A percentile compares a stretch with the other conserved stretches of the same genome.
Evolutionary conservation across 257 asterid species (phyloP).

Genomic region (Solanum peruvianum): DNA sequence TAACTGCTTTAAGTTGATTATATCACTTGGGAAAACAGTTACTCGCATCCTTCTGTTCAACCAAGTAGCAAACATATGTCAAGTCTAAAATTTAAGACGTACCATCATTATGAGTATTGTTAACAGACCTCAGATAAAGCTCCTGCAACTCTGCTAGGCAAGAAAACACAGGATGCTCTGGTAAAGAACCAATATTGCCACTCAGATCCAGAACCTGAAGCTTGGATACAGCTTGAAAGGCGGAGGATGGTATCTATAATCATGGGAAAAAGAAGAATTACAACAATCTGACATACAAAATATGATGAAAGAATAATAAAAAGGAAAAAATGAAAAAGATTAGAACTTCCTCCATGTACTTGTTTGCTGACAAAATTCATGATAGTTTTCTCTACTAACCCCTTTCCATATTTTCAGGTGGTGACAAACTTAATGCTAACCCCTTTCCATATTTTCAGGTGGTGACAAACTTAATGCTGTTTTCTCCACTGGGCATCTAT

Average conservation of each 20-base stretch:
- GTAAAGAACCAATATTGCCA: constrained; percentile 55
- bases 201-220: constrained; percentile 89
- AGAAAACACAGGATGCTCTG: constrained; percentile 64
- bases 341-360: neutral
- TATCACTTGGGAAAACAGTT: constrained; percentile 54
- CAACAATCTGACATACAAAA: neutral
- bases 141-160: constrained; percentile 67
- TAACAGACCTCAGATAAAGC: constrained; percentile 77
- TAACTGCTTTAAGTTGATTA: constrained; percentile 46
- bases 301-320: neutral
- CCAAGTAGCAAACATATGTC: constrained; percentile 14
- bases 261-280: constrained; percentile 1
- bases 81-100: neutral
- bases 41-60: constrained; percentile 71
- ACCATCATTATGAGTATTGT: neutral
- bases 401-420: neutral
- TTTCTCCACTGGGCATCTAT: neutral
- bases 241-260: constrained; percentile 67
- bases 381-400: neutral
- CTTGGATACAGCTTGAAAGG: constrained; percentile 58
- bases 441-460: neutral
- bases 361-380: neutral
- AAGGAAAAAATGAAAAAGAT: neutral
- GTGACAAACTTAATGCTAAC: neutral
- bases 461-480: neutral